Conservation (phyloP, 2,329 filamentous ascomycete species). For the Xylaria sp. region DNA sequence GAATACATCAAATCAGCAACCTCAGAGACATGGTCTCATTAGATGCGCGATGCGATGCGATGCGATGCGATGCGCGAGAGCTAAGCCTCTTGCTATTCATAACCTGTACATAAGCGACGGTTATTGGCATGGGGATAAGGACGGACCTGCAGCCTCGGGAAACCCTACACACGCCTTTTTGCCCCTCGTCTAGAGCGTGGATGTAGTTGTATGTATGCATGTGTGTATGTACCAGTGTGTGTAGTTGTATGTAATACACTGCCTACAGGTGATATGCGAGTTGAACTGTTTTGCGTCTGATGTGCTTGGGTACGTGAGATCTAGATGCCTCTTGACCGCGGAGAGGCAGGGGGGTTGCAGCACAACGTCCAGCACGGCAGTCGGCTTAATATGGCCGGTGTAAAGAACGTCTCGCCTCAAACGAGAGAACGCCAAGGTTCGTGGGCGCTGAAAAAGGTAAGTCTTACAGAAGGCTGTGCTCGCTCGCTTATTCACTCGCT, state of each 20-base stretch:
- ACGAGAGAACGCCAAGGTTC: constrained; percentile 18
- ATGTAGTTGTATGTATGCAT: neutral
- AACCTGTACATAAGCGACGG: constrained; percentile 16
- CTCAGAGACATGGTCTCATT: constrained; percentile 23
- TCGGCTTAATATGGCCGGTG: constrained; percentile 16
- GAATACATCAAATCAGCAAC: neutral
- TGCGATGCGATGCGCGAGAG: neutral
- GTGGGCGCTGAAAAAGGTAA: constrained; percentile 19
- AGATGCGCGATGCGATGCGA: neutral
- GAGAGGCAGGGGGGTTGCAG: neutral
- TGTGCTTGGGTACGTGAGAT: constrained; percentile 16
- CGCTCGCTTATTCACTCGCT: neutral
- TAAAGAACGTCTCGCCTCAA: constrained; percentile 1
- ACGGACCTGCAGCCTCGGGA: constrained; percentile 12
- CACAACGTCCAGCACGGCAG: constrained; percentile 5
- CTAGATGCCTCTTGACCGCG: constrained; percentile 20
- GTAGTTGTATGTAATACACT: neutral
- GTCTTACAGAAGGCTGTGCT: constrained; percentile 14
- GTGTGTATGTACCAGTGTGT: too few species aligned
- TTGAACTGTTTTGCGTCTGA: constrained; percentile 8
- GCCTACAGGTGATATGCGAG: neutral
- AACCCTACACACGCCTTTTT: constrained; percentile 16
- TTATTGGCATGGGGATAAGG: neutral
- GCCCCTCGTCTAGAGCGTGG: constrained; percentile 9
- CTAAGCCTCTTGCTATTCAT: constrained; percentile 25